phyloP scores from a whole-genome alignment of 441 rosid species.

The Rhodomyrtus psidioides region DNA sequence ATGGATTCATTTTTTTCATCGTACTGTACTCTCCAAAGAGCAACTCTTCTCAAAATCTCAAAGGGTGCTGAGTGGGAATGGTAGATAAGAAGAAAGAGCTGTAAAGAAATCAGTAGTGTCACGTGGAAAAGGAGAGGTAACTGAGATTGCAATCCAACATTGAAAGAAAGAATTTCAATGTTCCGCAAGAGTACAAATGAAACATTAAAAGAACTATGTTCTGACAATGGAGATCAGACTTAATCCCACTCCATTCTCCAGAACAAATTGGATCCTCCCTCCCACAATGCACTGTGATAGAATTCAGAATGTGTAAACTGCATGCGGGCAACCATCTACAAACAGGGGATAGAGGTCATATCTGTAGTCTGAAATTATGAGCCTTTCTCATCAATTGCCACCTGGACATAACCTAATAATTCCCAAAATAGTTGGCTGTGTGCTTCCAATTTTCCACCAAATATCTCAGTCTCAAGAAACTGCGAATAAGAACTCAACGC shows the following conservation, averaged over 20 bases:
- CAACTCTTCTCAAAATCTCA: too few relatives aligned
- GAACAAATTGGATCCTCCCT: not conserved
- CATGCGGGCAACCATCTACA: not conserved
- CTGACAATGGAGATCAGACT: not conserved
- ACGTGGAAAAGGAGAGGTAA: not conserved
- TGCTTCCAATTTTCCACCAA: not conserved
- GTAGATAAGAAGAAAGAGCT: not conserved
- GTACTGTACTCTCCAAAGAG: too few relatives aligned
- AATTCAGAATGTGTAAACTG: not conserved
- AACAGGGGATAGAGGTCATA: not conserved
- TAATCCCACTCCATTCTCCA: not conserved
- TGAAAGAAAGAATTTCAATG: not conserved
- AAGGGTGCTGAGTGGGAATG: too few relatives aligned
- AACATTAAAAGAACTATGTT: not conserved
- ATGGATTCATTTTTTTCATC: not conserved
- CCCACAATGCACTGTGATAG: not conserved
- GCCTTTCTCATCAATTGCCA: not conserved
- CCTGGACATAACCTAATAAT: not conserved
- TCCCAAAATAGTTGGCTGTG: not conserved
- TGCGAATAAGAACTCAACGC: not conserved
- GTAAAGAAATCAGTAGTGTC: not conserved
- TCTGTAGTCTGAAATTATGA: not conserved
- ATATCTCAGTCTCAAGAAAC: not conserved
- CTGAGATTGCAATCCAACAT: not conserved
- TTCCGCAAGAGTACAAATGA: not conserved